phyloP scores from a whole-genome alignment of 176 grass and related monocot genomes.

The Aegilops sharonensis region DNA sequence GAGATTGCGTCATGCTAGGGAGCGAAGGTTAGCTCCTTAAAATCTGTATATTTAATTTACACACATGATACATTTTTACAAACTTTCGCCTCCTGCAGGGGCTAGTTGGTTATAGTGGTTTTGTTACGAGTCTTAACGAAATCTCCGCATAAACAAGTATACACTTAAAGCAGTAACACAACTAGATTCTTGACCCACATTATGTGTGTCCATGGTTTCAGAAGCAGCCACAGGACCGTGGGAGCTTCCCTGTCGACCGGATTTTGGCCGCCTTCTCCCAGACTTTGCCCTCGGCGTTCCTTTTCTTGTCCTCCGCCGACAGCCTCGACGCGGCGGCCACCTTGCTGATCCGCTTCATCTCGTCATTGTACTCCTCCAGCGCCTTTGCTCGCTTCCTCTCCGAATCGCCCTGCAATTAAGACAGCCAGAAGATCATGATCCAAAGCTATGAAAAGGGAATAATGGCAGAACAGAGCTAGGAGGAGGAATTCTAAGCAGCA shows the following conservation, averaged over 20 bases:
- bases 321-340: constrained; percentile 37
- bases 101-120: no score
- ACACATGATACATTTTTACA: neutral
- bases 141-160: neutral
- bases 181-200: neutral
- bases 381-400: constrained; percentile 42
- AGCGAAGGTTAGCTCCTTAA: neutral
- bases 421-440: neutral
- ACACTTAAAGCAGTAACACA: neutral
- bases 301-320: constrained; percentile 49
- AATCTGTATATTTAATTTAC: neutral
- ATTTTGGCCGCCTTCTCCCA: constrained; percentile 56
- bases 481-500: neutral
- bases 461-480: neutral
- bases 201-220: constrained; percentile 2
- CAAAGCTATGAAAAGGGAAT: neutral
- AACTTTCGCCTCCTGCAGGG: no score
- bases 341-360: constrained; percentile 54
- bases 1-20: neutral
- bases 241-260: constrained; percentile 35
- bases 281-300: constrained; percentile 44
- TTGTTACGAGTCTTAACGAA: neutral
- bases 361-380: constrained; percentile 45
- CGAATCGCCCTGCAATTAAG: constrained; percentile 32
- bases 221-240: constrained; percentile 47